A percentile compares a stretch with the other conserved stretches of the same genome.
Evolutionary conservation across 805 yeast genomes (phyloP).

Genomic region (Teunomyces funiuensis): DNA sequence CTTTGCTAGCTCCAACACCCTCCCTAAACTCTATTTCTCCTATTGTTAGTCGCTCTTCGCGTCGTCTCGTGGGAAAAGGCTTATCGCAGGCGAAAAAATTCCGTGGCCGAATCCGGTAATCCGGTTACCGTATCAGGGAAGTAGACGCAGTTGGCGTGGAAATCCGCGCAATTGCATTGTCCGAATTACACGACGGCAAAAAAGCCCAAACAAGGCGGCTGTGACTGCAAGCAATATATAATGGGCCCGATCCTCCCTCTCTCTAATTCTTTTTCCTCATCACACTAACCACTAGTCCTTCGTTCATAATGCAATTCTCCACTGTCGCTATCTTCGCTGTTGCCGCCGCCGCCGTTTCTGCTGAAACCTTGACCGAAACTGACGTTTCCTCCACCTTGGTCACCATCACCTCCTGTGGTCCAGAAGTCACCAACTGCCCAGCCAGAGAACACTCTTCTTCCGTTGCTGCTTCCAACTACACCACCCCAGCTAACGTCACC

Average conservation of each 20-base stretch:
- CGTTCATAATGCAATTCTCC: conserved; percentile 50
- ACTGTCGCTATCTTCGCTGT: conserved; percentile 40
- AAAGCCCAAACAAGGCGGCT: background rate
- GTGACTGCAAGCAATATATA: conserved; percentile 3
- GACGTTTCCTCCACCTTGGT: conserved; percentile 35
- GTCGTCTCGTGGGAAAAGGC: background rate
- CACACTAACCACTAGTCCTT: conserved; percentile 31
- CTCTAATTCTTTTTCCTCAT: conserved; percentile 16
- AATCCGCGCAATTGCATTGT: background rate
- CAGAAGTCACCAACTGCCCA: conserved; percentile 46
- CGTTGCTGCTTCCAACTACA: conserved; percentile 17
- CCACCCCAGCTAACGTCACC: conserved; percentile 19
- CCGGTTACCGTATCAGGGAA: background rate
- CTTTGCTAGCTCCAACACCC: background rate
- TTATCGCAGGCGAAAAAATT: background rate
- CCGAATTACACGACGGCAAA: background rate
- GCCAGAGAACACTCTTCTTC: conserved; percentile 21
- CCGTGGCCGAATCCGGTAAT: background rate
- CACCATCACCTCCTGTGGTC: conserved; percentile 43
- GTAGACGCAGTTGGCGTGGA: background rate
- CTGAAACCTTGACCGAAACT: conserved; percentile 31
- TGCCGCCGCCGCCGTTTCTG: conserved; percentile 36
- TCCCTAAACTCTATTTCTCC: background rate
- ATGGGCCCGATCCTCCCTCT: conserved; percentile 1
- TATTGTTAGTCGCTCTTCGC: background rate